Evolutionary conservation across 2,329 filamentous ascomycete genomes (phyloP).

Genomic region (Sporothrix variecibatus): DNA sequence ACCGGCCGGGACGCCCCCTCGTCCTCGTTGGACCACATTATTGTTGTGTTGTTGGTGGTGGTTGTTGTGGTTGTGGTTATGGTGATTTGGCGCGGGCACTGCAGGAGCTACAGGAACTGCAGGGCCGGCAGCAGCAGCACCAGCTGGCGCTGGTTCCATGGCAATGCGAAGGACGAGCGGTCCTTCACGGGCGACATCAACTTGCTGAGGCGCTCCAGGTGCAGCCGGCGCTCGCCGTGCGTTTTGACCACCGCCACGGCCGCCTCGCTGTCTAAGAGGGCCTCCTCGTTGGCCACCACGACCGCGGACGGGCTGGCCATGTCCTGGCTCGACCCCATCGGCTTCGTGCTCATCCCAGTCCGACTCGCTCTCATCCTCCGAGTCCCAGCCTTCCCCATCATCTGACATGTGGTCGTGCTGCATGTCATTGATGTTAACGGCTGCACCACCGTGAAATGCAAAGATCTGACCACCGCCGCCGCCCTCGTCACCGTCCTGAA

Average conservation of each 20-base stretch:
- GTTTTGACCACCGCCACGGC: neutral
- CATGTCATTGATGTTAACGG: constrained; percentile 31
- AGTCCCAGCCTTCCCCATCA: neutral
- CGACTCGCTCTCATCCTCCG: neutral
- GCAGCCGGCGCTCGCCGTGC: neutral
- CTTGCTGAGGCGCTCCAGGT: constrained; percentile 28
- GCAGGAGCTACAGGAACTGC: neutral
- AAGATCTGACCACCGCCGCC: constrained; percentile 47
- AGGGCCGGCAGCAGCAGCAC: neutral
- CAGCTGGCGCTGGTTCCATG: constrained; percentile 33
- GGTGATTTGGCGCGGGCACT: neutral
- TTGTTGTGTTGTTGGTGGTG: neutral
- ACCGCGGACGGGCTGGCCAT: neutral
- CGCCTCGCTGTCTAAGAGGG: neutral
- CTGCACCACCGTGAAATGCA: constrained; percentile 42
- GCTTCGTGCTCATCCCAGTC: neutral
- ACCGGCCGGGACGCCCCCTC: constrained; percentile 4
- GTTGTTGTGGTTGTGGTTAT: neutral
- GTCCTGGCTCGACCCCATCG: neutral
- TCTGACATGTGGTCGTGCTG: constrained; percentile 34
- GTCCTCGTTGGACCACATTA: constrained; percentile 15
- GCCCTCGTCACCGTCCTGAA: constrained; percentile 75
- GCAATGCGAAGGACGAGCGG: constrained; percentile 59
- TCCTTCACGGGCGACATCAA: constrained; percentile 56
- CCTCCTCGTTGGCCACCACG: constrained; percentile 3